phyloP scores from a whole-genome alignment of 345 rosid species.

The Sapria himalayana region DNA sequence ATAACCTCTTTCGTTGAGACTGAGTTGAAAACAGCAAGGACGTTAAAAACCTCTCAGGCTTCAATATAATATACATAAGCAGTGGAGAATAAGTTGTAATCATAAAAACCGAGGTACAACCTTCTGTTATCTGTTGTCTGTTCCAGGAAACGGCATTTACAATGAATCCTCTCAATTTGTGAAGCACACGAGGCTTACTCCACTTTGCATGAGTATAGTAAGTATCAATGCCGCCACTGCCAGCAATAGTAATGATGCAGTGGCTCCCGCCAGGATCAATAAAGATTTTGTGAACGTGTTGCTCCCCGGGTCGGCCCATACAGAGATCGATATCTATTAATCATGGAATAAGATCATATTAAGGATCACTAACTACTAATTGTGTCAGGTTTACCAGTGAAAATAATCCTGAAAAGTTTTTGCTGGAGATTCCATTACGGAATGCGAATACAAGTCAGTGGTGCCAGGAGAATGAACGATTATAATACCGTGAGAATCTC shows the following conservation, averaged over 20 bases:
- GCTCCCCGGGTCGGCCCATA: slow-evolving; percentile 72
- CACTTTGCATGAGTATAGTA: slow-evolving; percentile 86
- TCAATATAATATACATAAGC: not conserved
- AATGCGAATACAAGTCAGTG: too few relatives aligned
- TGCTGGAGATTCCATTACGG: too few relatives aligned
- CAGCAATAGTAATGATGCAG: slow-evolving; percentile 64
- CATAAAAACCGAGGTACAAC: too few relatives aligned
- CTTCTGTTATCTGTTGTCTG: slow-evolving; percentile 81
- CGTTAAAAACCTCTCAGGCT: slow-evolving; percentile 2
- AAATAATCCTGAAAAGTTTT: too few relatives aligned
- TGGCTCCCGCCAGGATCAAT: slow-evolving; percentile 98
- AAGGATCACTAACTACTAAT: too few relatives aligned
- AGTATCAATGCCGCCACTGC: slow-evolving; percentile 73
- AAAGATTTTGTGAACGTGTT: slow-evolving; percentile 71
- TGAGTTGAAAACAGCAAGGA: slow-evolving; percentile 13
- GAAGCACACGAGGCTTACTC: slow-evolving; percentile 68
- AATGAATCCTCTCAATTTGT: slow-evolving; percentile 58
- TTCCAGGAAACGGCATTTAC: slow-evolving; percentile 95
- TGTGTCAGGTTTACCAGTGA: too few relatives aligned
- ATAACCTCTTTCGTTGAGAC: slow-evolving; percentile 89
- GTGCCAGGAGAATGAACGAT: not conserved
- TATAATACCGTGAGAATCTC: slow-evolving; percentile 59
- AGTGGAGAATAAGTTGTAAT: not conserved
- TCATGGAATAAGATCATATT: too few relatives aligned
- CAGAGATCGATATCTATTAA: slow-evolving; percentile 68